Evolutionary conservation across 768 basidiomycete species (phyloP).

Genomic region (Amanita exitialis): DNA sequence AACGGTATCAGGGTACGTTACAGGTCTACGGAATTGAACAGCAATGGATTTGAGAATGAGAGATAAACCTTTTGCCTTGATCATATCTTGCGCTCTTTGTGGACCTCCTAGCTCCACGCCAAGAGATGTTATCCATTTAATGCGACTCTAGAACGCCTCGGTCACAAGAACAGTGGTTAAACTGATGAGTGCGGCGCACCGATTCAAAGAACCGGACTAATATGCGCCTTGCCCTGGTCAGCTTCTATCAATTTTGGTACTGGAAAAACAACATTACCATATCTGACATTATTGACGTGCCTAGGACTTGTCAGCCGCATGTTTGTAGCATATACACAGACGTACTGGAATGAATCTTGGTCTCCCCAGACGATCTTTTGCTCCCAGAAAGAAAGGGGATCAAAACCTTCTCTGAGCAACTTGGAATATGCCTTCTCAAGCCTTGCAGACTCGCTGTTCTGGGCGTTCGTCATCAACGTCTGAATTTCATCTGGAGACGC

Average conservation of each 20-base stretch:
- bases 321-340: conserved; percentile 8
- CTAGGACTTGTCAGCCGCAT: not conserved
- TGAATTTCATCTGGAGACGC: conserved; percentile 40
- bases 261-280: not conserved
- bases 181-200: not conserved
- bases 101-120: conserved; percentile 53
- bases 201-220: conserved; percentile 6
- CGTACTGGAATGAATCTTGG: conserved; percentile 70
- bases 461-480: conserved; percentile 9
- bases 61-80: conserved; percentile 55
- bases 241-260: not conserved
- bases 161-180: not conserved
- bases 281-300: conserved; percentile 7
- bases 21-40: conserved; percentile 59
- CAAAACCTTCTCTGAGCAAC: conserved; percentile 39
- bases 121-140: conserved; percentile 53
- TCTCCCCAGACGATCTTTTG: conserved; percentile 75
- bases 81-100: conserved; percentile 42
- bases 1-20: conserved; percentile 71
- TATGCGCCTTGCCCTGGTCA: not conserved
- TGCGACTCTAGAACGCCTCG: conserved; percentile 35
- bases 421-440: conserved; percentile 31
- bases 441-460: conserved; percentile 9
- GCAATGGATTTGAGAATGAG: conserved; percentile 66
- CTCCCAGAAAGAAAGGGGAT: conserved; percentile 65